These are phyloP conservation scores for Puccinia sorghi DNA, from an alignment of 1,284 basidiomycete genomes.

Conservation along the genomic window DNA sequence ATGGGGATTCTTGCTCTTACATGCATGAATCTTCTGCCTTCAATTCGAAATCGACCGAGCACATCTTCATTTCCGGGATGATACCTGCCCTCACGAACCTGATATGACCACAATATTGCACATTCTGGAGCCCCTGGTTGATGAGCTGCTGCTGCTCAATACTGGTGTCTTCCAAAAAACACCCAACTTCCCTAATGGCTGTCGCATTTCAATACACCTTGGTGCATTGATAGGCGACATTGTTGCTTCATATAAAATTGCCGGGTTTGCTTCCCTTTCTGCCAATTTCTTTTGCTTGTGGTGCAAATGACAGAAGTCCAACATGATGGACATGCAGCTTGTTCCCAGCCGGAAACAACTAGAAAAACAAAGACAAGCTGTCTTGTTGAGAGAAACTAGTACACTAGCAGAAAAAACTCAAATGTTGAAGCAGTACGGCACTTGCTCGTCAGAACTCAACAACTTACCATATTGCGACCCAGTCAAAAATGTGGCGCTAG, in stretches of 20 bases:
- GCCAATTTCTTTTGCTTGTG: conserved; percentile 2
- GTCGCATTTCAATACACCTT: background rate
- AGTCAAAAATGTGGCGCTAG: conserved; percentile 8
- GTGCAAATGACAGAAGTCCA: background rate
- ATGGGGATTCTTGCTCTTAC: conserved; percentile 27
- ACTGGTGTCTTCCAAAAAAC: background rate
- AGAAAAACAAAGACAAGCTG: background rate
- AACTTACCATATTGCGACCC: conserved; percentile 16
- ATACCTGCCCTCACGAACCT: conserved; percentile 13
- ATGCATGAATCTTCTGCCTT: conserved; percentile 18
- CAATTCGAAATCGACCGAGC: background rate
- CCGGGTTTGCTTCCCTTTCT: conserved; percentile 3
- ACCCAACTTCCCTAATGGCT: background rate
- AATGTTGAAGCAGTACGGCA: background rate
- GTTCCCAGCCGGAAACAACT: background rate
- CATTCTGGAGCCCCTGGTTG: conserved; percentile 7
- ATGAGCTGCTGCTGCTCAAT: background rate
- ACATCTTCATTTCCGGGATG: background rate
- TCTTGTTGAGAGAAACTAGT: background rate
- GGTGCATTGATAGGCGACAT: conserved; percentile 21
- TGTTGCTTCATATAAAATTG: conserved; percentile 17
- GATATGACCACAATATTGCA: conserved; percentile 19
- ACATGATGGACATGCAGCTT: background rate
- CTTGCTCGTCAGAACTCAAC: conserved; percentile 11
- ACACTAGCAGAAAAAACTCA: background rate